Conservation (phyloP, 192 early-diverging fungal genomes). For the Paraglomus brasilianum region DNA sequence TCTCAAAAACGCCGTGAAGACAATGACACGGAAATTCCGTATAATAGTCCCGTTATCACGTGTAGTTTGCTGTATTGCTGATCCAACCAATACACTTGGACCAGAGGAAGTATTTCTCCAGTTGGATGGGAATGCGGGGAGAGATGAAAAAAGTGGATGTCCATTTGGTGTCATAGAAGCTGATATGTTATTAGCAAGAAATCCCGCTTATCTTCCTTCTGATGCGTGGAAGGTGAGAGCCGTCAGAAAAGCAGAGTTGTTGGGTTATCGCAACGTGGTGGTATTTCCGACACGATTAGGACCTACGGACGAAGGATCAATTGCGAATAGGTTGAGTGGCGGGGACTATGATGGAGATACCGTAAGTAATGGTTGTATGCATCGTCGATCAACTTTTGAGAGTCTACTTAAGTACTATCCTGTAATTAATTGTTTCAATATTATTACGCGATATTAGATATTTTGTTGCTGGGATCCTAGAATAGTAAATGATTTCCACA, state of each 20-base stretch:
- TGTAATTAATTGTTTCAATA: background rate
- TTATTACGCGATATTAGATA: conserved; percentile 23
- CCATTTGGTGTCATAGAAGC: conserved; percentile 32
- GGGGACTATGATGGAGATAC: conserved; percentile 32
- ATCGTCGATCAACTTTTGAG: background rate
- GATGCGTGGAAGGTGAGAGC: conserved; percentile 16
- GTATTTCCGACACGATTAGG: conserved; percentile 14
- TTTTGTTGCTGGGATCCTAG: conserved; percentile 45
- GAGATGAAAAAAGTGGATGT: conserved; percentile 31
- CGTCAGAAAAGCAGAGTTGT: background rate
- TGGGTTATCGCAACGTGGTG: conserved; percentile 22
- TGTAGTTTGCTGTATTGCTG: conserved; percentile 36
- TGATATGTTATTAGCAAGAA: conserved; percentile 31
- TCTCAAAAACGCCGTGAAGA: conserved; percentile 21
- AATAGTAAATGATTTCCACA: conserved; percentile 26
- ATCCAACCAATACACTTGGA: conserved; percentile 35
- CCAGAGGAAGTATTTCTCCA: conserved; percentile 36
- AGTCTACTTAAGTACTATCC: background rate
- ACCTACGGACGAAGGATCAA: background rate
- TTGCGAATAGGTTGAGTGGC: conserved; percentile 15
- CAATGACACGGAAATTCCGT: conserved; percentile 29
- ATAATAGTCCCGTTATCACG: conserved; percentile 35
- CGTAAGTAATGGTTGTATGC: conserved; percentile 17
- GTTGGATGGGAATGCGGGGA: conserved; percentile 23
- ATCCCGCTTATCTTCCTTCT: conserved; percentile 13